A percentile compares a stretch with the other conserved stretches of the same genome.
phyloP scores from a whole-genome alignment of 306 rosid species.

The Quercus wislizeni region DNA sequence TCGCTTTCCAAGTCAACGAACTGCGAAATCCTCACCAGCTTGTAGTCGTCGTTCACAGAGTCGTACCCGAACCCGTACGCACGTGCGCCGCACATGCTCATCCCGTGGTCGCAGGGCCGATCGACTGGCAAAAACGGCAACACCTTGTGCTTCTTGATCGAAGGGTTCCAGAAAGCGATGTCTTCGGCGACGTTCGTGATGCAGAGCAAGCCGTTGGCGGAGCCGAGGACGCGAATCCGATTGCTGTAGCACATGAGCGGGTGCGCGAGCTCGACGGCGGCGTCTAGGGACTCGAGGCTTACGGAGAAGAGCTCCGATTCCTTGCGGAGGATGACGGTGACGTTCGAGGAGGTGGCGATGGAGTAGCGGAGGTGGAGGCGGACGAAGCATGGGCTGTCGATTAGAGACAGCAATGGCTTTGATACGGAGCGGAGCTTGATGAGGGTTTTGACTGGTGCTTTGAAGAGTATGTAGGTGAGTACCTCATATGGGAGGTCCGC shows the following conservation, averaged over 20 bases:
- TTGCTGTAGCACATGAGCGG: conserved; percentile 86
- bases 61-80: conserved; percentile 72
- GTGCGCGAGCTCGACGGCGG: conserved; percentile 42
- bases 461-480: conserved; percentile 44
- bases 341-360: conserved; percentile 9
- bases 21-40: conserved; percentile 59
- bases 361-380: conserved; percentile 39
- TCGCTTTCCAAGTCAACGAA: conserved; percentile 32
- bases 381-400: conserved; percentile 47
- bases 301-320: conserved; percentile 36
- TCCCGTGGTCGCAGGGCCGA: conserved; percentile 20
- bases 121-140: conserved; percentile 41
- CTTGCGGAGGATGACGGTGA: conserved; percentile 36
- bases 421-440: conserved; percentile 41
- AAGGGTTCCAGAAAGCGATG: conserved; percentile 79
- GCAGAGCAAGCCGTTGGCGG: conserved; percentile 66
- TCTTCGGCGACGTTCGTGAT: conserved; percentile 77
- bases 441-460: conserved; percentile 29
- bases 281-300: conserved; percentile 23
- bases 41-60: conserved; percentile 34
- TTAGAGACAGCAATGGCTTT: conserved; percentile 40
- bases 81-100: conserved; percentile 29
- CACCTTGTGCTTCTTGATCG: conserved; percentile 32
- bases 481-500: conserved; percentile 61
- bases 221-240: conserved; percentile 54